Percentiles rank a stretch among this genome's conserved stretches.
Evolutionary conservation across 2,329 filamentous ascomycete species (phyloP).

Genomic region (Fusarium poae): DNA sequence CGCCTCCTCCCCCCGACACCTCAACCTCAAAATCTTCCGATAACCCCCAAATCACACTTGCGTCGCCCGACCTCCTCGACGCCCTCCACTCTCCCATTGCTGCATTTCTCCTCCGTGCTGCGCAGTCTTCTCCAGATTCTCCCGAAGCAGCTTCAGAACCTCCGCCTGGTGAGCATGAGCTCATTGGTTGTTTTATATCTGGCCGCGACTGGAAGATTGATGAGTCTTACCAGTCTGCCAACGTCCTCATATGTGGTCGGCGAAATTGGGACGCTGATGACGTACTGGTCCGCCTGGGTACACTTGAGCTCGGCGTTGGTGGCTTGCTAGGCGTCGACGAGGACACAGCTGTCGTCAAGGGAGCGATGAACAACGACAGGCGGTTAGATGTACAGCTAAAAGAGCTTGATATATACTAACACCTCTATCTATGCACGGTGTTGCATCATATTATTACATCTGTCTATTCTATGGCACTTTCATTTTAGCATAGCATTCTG

Average conservation of each 20-base stretch:
- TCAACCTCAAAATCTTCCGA: constrained; percentile 26
- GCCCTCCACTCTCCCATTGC: constrained; percentile 37
- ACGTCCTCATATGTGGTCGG: constrained; percentile 50
- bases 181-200: constrained; percentile 49
- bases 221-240: constrained; percentile 47
- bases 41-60: constrained; percentile 35
- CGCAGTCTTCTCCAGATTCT: constrained; percentile 28
- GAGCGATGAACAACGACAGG: constrained; percentile 46
- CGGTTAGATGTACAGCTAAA: constrained; percentile 49
- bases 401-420: constrained; percentile 55
- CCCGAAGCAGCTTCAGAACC: constrained; percentile 31
- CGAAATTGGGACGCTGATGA: constrained; percentile 48
- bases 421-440: background rate
- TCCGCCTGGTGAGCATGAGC: constrained; percentile 45
- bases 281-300: constrained; percentile 52
- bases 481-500: constrained; percentile 14
- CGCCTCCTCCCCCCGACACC: constrained; percentile 12
- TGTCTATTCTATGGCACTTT: constrained; percentile 5
- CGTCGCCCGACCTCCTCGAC: constrained; percentile 43
- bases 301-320: constrained; percentile 47
- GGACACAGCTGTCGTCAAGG: constrained; percentile 48
- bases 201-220: constrained; percentile 51
- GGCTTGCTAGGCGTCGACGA: constrained; percentile 47
- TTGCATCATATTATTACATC: constrained; percentile 11
- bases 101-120: constrained; percentile 42